Evolutionary conservation across 768 basidiomycete genomes (phyloP).

Genomic region (Lactarius hatsudake): DNA sequence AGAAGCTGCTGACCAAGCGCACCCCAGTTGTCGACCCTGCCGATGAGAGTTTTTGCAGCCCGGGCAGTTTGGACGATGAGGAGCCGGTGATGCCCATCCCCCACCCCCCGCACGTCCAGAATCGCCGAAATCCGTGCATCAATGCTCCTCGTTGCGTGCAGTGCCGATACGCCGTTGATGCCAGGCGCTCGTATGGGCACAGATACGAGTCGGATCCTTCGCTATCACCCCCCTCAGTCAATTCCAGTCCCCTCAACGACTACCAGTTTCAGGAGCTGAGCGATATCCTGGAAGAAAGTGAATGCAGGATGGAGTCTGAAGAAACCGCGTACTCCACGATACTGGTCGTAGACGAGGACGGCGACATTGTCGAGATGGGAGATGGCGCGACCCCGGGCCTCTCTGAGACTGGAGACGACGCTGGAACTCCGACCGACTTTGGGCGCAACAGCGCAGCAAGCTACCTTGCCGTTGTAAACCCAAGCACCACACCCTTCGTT

Average conservation of each 20-base stretch:
- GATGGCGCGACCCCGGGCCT: too few relatives aligned
- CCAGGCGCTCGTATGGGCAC: not conserved
- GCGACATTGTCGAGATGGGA: not conserved
- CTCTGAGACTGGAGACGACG: not conserved
- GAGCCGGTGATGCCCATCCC: not conserved
- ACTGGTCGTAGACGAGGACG: not conserved
- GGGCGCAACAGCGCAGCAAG: not conserved
- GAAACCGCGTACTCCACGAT: not conserved
- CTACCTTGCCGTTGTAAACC: not conserved
- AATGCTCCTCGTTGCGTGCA: not conserved
- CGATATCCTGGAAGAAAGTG: conserved; percentile 14
- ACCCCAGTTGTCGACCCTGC: not conserved
- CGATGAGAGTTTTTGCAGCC: conserved; percentile 1
- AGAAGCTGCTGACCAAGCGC: not conserved
- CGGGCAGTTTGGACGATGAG: not conserved
- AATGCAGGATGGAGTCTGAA: not conserved
- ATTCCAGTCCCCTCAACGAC: too few relatives aligned
- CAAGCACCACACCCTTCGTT: not conserved
- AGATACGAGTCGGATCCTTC: not conserved
- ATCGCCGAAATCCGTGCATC: not conserved
- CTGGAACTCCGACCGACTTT: not conserved
- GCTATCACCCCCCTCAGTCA: not conserved
- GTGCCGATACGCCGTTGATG: not conserved
- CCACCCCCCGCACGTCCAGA: not conserved
- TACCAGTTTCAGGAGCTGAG: not conserved